Base-by-base conservation (phyloP, 108 stramenopile species). In the Nannochloropsis gaditana region DNA sequence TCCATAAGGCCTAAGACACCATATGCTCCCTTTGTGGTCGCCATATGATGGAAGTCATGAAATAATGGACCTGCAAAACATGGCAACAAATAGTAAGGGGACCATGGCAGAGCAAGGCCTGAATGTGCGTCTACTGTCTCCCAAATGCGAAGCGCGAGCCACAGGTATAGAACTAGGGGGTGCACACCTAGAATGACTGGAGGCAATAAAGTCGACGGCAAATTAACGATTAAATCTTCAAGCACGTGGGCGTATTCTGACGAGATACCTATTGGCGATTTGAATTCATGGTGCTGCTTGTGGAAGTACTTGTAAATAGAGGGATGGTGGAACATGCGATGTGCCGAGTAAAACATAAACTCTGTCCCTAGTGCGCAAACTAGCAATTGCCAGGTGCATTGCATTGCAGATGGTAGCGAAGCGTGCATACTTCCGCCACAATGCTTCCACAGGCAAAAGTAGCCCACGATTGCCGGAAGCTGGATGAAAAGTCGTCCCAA, bases 11-110 rank as follows among this genome's bases (percentile, higher is more conserved):
- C 59, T 2, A 73, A n/a, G 15, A 73, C 59, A n/a, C 59, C 59
- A n/a, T 73, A 73, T n/a, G 59, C 59, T 73, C 59, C 59, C n/a
- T 73, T 73, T 73, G 59, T 73, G 19, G 59, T 73, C 59, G 59
- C 2, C 59, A n/a, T n/a, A n/a, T 73, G 59, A n/a, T 73, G 59
- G 59, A 6, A 73, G n/a, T 73, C 59, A n/a, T 73, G 59, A 73
- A 73, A 73, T 73, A 73, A 73, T 0, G 59, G 59, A n/a, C 59
- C 59, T 4, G 59, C 59, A 73, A 73, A 73, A n/a, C 59, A 73
- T 15, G 59, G 59, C 59, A 73, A n/a, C 15, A 73, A n/a, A 73
- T 73, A 8, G n/a, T n/a, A 73, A n/a, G 59, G 59, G n/a, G 59
- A 73, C 59, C 59, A 73, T n/a, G 59, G 59, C n/a, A 73, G 59